Evolutionary conservation across 352 stramenopile species (phyloP).

Genomic region (Peronospora destructor): DNA sequence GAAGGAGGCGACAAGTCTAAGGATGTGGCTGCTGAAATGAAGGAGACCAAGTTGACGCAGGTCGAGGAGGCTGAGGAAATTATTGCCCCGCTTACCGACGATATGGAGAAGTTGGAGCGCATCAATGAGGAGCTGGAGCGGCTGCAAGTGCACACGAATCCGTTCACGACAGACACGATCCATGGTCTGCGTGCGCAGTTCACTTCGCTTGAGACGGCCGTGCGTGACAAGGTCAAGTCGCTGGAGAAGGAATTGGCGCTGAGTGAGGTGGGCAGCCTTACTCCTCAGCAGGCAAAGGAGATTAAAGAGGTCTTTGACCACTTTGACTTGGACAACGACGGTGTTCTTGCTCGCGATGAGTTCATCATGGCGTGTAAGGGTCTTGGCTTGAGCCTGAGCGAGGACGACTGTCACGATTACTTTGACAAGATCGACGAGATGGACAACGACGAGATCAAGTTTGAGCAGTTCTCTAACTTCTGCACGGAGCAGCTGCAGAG

Average conservation of each 20-base stretch:
- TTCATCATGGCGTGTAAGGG: conserved; percentile 89
- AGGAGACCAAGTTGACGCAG: conserved; percentile 14
- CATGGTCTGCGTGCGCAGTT: conserved; percentile 81
- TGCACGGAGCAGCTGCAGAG: conserved; percentile 86
- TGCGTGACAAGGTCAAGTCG: conserved; percentile 81
- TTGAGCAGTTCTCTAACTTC: conserved; percentile 81
- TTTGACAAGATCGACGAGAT: conserved; percentile 84
- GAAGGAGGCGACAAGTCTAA: conserved; percentile 28
- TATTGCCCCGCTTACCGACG: conserved; percentile 45
- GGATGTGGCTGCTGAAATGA: conserved; percentile 9
- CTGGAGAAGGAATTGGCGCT: conserved; percentile 85
- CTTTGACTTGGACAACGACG: conserved; percentile 86
- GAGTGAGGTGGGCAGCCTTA: conserved; percentile 79
- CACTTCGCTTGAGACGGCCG: conserved; percentile 66
- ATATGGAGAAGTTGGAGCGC: conserved; percentile 81
- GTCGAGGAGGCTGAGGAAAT: conserved; percentile 28
- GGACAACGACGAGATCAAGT: conserved; percentile 80
- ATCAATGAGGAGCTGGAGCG: conserved; percentile 77
- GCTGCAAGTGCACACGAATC: conserved; percentile 84
- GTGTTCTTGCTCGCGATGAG: conserved; percentile 79
- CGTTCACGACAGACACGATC: conserved; percentile 87
- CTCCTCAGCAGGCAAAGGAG: conserved; percentile 74
- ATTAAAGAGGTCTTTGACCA: conserved; percentile 88
- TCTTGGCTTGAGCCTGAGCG: conserved; percentile 76
- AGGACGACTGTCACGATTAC: conserved; percentile 84